phyloP scores from a whole-genome alignment of 441 rosid genomes.

The Gossypium schwendimanii region DNA sequence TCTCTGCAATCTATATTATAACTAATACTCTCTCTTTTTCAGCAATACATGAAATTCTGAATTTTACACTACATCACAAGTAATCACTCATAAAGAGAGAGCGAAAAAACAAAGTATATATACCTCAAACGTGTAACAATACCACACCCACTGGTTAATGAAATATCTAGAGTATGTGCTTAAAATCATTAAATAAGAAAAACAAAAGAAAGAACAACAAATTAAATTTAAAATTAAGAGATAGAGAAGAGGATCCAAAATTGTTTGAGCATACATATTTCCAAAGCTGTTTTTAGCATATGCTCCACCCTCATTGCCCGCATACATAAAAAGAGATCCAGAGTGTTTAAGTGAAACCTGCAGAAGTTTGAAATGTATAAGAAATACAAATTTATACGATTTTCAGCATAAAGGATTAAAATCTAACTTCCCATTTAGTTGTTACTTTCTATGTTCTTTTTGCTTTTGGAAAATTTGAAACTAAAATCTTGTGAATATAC shows the following conservation, averaged over 20 bases:
- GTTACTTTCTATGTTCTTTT: not conserved
- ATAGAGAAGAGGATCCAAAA: not conserved
- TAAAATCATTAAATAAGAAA: not conserved
- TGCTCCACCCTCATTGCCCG: slow-evolving; percentile 84
- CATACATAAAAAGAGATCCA: slow-evolving; percentile 97
- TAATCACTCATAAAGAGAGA: not conserved
- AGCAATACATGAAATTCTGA: not conserved
- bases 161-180: not conserved
- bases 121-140: not conserved
- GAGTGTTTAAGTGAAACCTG: slow-evolving; percentile 96
- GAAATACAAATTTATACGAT: not conserved
- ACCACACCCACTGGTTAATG: not conserved
- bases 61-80: not conserved
- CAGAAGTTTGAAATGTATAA: slow-evolving; percentile 17
- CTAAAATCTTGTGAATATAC: not conserved
- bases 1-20: not conserved
- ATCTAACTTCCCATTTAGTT: not conserved
- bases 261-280: slow-evolving; percentile 51
- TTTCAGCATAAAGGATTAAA: not conserved
- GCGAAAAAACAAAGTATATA: not conserved
- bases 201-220: not conserved
- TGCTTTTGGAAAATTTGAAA: not conserved
- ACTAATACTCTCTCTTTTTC: not conserved
- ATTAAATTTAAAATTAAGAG: not conserved
- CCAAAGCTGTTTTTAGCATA: slow-evolving; percentile 99